These are phyloP conservation scores for Suhomyces bribrorum DNA, from an alignment of 1,139 yeast species.

Conservation along the genomic window DNA sequence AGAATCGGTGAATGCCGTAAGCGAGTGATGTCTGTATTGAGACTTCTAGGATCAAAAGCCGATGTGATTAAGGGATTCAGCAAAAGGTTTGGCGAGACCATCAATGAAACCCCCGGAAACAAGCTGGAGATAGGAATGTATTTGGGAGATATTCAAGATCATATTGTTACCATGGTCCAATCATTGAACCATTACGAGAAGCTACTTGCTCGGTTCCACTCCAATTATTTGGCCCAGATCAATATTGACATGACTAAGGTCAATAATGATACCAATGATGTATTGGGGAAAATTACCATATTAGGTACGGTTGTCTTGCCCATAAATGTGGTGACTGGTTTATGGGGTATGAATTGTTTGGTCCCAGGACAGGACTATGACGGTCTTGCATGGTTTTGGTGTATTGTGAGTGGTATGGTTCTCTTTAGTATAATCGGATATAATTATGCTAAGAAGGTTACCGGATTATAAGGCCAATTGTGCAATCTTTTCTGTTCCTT, in stretches of 20 bases:
- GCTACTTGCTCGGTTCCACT: conserved; percentile 86
- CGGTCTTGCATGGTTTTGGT: conserved; percentile 79
- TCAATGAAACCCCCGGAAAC: conserved; percentile 42
- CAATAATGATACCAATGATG: conserved; percentile 96
- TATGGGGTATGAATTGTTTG: conserved; percentile 98
- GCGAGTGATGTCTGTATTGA: conserved; percentile 84
- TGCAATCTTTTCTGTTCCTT: neutral
- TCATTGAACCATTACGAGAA: conserved; percentile 92
- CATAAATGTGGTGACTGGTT: conserved; percentile 89
- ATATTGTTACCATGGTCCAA: conserved; percentile 93
- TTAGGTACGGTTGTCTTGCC: conserved; percentile 95
- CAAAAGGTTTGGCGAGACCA: conserved; percentile 82
- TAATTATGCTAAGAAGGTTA: conserved; percentile 44
- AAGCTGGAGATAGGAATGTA: conserved; percentile 71
- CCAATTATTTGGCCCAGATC: conserved; percentile 93
- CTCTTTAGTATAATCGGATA: conserved; percentile 44
- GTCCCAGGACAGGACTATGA: conserved; percentile 89
- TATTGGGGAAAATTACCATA: conserved; percentile 87
- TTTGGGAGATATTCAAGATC: conserved; percentile 84
- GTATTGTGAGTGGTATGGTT: conserved; percentile 36
- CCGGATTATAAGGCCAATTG: conserved; percentile 34
- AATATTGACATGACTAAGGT: conserved; percentile 97
- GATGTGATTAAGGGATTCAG: conserved; percentile 95
- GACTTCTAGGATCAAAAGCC: conserved; percentile 88
- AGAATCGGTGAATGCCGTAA: conserved; percentile 95